These are phyloP conservation scores for Argentina anserina DNA, from an alignment of 306 rosid species.

Conservation along the genomic window DNA sequence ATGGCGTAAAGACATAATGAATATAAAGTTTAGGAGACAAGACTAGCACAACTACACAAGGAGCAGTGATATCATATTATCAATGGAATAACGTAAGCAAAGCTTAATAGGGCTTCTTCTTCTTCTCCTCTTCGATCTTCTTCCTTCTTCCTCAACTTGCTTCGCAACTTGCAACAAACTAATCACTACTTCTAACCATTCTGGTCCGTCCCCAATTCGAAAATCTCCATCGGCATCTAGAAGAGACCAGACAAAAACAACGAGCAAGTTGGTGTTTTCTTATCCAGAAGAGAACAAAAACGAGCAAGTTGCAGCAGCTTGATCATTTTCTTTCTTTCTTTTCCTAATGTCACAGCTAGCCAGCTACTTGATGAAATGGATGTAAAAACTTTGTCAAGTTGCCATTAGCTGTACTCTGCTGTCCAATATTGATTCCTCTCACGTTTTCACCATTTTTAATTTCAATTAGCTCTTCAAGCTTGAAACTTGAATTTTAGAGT, in stretches of 20 bases:
- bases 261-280: too few species aligned
- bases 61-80: neutral
- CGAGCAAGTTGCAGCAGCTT: conserved; percentile 18
- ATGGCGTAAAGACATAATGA: neutral
- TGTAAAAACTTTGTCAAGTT: neutral
- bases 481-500: too few species aligned
- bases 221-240: neutral
- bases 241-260: neutral
- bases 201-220: neutral
- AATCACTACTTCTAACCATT: neutral
- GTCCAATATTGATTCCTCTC: conserved; percentile 24
- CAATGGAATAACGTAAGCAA: too few species aligned
- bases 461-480: too few species aligned
- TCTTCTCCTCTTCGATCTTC: neutral
- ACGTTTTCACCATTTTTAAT: too few species aligned
- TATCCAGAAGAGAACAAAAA: neutral
- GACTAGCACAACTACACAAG: neutral
- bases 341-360: conserved; percentile 15
- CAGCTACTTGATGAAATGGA: neutral
- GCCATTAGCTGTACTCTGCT: neutral
- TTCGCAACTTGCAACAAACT: neutral
- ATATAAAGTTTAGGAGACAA: neutral
- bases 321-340: neutral
- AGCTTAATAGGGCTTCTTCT: too few species aligned
- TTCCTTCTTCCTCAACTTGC: neutral